Evolutionary conservation across 176 grass and related monocot species (phyloP), one percentile per base, ranked within the genome.

Genomic region (Oryza brachyantha): DNA sequence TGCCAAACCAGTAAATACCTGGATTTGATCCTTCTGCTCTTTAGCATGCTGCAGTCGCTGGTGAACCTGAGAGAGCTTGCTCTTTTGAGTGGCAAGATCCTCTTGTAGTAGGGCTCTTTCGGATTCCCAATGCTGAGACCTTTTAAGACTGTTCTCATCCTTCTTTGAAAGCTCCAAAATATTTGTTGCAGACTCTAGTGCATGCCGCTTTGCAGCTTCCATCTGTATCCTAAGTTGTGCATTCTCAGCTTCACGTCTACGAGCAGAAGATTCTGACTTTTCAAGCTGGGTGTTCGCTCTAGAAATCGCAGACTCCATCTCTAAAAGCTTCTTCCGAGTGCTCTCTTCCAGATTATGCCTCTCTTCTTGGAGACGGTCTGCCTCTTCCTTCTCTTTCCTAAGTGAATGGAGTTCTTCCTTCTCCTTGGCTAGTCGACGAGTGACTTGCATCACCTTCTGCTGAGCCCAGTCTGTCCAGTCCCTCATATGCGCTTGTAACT

Each of bases 391-490:
- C 76, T 93, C 92, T 84, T 89, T 93, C 40, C 92, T 82, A 36
- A 95, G 88, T 29, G 78, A 77, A 64, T 95, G 88, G 42, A 95
- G 88, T 68, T 89, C 96, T 29, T 90, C 88, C 67, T 89, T 99
- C 62, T 99, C 96, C 61, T 93, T 99, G 19, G 83, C 84, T 48
- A 99, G 84, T 78, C 96, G 90, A 13, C 84, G 85, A 3, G 96
- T 79, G 3, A 93, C 96, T 74, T 95, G 96, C 96, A 95, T 99
- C 78, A 99, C 96, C 72, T 99, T 99, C 60, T 93, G 81, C 72
- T 95, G 93, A 61, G 96, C 96, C 96, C 96, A 99, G 41, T 99
- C 88, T 62, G 83, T 91, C 92, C 96, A 99, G 73, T 91, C 86
- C 73, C 79, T 84, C 83, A 91, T 87, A 29, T 91, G 86, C 7